A percentile compares a stretch with the other conserved stretches of the same genome.
These are phyloP conservation scores for Monilinia aucupariae DNA, from an alignment of 2,329 filamentous ascomycete genomes.

Conservation along the genomic window DNA sequence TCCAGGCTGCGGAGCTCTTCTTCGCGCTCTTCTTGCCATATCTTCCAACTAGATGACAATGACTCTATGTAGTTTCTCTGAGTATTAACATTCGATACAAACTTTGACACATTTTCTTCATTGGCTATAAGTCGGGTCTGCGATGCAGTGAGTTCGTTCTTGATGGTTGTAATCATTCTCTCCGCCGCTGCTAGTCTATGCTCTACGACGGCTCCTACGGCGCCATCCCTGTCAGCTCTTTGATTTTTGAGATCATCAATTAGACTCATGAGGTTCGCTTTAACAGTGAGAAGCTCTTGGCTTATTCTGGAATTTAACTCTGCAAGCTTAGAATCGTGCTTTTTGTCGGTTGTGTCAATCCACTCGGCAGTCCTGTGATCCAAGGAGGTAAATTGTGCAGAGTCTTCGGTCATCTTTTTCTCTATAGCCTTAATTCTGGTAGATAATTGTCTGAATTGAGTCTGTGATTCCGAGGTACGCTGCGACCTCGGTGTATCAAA, in stretches of 20 bases:
- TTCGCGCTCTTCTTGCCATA: background rate
- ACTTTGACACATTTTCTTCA: background rate
- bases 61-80: background rate
- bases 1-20: conserved; percentile 1
- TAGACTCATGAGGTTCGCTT: background rate
- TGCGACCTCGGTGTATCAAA: background rate
- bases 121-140: background rate
- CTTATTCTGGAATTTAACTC: background rate
- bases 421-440: conserved; percentile 3
- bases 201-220: background rate
- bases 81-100: background rate
- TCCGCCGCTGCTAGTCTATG: background rate
- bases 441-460: background rate
- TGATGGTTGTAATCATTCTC: background rate
- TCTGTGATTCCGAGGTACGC: background rate
- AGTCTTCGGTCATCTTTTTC: background rate
- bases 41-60: background rate
- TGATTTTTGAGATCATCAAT: background rate
- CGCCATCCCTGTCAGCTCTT: background rate
- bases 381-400: conserved; percentile 8
- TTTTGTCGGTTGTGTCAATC: background rate
- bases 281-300: background rate
- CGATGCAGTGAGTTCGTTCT: background rate
- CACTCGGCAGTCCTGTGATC: conserved; percentile 12
- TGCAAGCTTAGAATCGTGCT: background rate